phyloP scores from a whole-genome alignment of 2,329 filamentous ascomycete genomes.

The Aspergillus japonicus region DNA sequence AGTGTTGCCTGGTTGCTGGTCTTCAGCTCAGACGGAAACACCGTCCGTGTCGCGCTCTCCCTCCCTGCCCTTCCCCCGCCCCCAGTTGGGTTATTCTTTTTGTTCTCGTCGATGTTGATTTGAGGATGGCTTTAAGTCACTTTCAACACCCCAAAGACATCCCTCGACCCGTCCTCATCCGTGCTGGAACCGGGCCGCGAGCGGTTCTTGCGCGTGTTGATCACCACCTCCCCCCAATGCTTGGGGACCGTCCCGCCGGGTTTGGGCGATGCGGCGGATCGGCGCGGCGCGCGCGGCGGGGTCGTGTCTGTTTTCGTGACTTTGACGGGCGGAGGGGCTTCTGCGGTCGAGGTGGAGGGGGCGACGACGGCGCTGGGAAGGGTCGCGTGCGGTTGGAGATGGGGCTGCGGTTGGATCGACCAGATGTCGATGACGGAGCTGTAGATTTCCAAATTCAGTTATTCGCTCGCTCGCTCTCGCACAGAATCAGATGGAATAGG shows the following conservation, averaged over 20 bases:
- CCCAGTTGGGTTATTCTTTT: too few species aligned
- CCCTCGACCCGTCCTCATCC: constrained; percentile 25
- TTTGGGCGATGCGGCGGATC: constrained; percentile 15
- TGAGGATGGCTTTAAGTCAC: constrained; percentile 22
- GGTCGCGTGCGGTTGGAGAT: constrained; percentile 39
- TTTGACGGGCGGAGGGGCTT: constrained; percentile 21
- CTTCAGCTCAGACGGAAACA: too few species aligned
- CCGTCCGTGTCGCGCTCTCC: too few species aligned
- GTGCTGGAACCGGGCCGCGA: constrained; percentile 26
- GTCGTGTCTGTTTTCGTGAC: constrained; percentile 14
- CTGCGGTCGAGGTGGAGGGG: constrained; percentile 24
- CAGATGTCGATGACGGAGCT: constrained; percentile 48
- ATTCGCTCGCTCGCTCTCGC: too few species aligned
- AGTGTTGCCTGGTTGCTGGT: too few species aligned
- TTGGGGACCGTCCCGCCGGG: constrained; percentile 33
- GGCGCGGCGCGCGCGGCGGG: constrained; percentile 15
- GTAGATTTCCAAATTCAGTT: neutral
- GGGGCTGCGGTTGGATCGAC: constrained; percentile 44
- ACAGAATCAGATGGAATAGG: too few species aligned
- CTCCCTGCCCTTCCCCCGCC: too few species aligned
- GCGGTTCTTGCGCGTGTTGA: constrained; percentile 40
- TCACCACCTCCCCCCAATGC: constrained; percentile 47
- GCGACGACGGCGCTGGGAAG: constrained; percentile 33
- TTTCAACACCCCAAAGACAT: constrained; percentile 44
- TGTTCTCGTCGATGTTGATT: too few species aligned